These are phyloP conservation scores for Euphorbia celastroides DNA, from an alignment of 441 rosid species.

Conservation along the genomic window DNA sequence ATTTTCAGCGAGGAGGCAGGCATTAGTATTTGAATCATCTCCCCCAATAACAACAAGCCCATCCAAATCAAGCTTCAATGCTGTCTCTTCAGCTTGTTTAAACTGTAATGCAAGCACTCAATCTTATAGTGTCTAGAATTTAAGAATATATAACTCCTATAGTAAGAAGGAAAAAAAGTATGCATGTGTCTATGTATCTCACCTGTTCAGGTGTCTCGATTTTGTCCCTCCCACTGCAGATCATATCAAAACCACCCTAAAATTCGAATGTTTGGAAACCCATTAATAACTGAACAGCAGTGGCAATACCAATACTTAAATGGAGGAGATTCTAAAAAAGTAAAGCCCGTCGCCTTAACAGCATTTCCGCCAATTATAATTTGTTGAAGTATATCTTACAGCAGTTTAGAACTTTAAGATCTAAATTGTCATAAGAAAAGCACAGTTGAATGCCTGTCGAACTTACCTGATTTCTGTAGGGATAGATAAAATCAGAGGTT, in stretches of 20 bases:
- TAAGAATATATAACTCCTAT: not conserved
- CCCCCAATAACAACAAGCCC: slow-evolving; percentile 98
- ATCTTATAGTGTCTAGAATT: not conserved
- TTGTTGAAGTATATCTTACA: not conserved
- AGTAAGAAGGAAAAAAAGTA: not conserved
- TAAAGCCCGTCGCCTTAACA: not conserved
- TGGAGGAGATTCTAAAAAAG: not conserved
- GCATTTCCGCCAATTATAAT: not conserved
- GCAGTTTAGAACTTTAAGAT: not conserved
- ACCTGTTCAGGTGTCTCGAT: slow-evolving; percentile 99
- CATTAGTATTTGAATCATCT: slow-evolving; percentile 98
- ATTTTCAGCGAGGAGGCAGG: slow-evolving; percentile 98
- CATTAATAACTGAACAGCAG: not conserved
- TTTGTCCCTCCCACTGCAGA: slow-evolving; percentile 99
- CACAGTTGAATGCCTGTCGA: not conserved
- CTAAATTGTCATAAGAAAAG: not conserved
- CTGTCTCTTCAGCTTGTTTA: slow-evolving; percentile 97
- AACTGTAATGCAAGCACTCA: slow-evolving; percentile 47
- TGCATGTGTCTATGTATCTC: not conserved
- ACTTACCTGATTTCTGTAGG: slow-evolving; percentile 88
- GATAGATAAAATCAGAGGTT: slow-evolving; percentile 60
- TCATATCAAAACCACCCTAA: slow-evolving; percentile 99
- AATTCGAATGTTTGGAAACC: not conserved
- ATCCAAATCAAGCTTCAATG: slow-evolving; percentile 75
- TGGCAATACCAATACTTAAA: not conserved